Conservation (phyloP, 169 alveolate genomes). For the Plasmodium cynomolgi region DNA sequence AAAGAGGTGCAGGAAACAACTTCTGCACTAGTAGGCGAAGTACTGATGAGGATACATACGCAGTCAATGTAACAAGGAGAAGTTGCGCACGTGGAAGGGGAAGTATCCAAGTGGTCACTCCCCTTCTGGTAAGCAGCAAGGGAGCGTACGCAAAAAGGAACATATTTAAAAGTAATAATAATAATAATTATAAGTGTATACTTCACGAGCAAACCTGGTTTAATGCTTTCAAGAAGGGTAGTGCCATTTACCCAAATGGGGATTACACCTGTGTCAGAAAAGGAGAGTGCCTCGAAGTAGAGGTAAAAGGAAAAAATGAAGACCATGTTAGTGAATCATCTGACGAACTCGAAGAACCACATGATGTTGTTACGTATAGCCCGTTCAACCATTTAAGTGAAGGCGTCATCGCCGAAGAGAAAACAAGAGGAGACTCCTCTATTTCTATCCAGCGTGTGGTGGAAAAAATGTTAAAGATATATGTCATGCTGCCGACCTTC, state of each 20-base stretch:
- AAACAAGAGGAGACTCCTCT: background rate
- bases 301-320: background rate
- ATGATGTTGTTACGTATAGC: background rate
- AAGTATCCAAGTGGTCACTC: background rate
- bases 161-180: background rate
- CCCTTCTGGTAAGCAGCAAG: background rate
- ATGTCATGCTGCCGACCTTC: background rate
- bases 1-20: background rate
- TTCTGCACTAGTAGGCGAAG: background rate
- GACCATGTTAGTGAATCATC: background rate
- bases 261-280: background rate
- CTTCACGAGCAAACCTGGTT: background rate
- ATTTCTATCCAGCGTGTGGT: background rate
- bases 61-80: background rate
- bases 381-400: background rate
- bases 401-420: background rate
- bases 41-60: background rate
- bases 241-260: background rate
- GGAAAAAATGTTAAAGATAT: background rate
- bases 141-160: background rate
- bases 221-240: background rate
- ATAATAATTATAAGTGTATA: background rate
- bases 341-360: background rate
- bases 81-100: background rate
- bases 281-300: background rate